A percentile compares a stretch with the other conserved stretches of the same genome.
These are phyloP conservation scores for Schizosaccharomyces pombe DNA, from an alignment of 805 yeast genomes.

Conservation along the genomic window DNA sequence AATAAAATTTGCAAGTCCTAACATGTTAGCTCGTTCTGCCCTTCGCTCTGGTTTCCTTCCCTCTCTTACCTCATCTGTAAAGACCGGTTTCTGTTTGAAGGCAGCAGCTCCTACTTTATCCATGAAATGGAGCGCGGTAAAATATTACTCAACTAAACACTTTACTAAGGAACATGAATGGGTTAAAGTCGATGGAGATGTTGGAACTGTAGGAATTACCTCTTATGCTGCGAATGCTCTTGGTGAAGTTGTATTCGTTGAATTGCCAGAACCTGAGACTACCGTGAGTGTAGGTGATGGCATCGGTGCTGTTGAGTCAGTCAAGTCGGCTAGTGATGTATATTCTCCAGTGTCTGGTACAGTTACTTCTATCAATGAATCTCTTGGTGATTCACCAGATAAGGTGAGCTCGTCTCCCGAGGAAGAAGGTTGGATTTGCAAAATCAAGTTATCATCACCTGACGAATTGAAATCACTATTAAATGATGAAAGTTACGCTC, in stretches of 20 bases:
- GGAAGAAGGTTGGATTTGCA: constrained; percentile 86
- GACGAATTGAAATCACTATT: constrained; percentile 9
- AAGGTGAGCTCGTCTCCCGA: constrained; percentile 70
- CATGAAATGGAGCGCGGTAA: not conserved
- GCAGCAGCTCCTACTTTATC: not conserved
- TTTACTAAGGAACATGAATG: not conserved
- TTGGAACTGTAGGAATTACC: constrained; percentile 47
- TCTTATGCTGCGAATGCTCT: constrained; percentile 86
- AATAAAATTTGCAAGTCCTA: too few species aligned
- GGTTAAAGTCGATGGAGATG: not conserved
- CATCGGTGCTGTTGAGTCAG: constrained; percentile 82
- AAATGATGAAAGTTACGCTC: not conserved
- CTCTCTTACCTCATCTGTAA: not conserved
- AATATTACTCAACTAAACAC: not conserved
- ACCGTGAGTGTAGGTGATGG: constrained; percentile 49
- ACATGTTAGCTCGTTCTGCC: too few species aligned
- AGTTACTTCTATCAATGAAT: constrained; percentile 44
- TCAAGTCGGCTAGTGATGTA: constrained; percentile 81
- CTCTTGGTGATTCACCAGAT: constrained; percentile 45
- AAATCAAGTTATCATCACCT: constrained; percentile 32
- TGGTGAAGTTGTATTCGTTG: constrained; percentile 89
- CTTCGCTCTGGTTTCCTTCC: not conserved
- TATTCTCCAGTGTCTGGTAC: constrained; percentile 71
- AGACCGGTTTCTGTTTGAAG: not conserved
- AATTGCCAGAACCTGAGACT: constrained; percentile 55